These are phyloP conservation scores for Tulasnella sp. DNA, from an alignment of 768 basidiomycete species.

Conservation along the genomic window DNA sequence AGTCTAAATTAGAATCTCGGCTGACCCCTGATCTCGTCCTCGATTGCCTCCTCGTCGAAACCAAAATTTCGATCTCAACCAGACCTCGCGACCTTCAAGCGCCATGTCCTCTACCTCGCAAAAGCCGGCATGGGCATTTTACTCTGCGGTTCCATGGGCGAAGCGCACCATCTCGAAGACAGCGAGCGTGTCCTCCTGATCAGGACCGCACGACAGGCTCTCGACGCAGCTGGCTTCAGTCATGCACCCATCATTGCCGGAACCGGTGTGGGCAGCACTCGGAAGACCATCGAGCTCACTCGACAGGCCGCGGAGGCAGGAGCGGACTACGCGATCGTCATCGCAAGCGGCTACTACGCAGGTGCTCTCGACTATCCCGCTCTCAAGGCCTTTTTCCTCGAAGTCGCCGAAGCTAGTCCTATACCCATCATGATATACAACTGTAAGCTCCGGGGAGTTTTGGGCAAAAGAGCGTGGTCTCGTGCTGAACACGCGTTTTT, in stretches of 20 bases:
- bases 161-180: conserved; percentile 70
- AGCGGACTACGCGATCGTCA: conserved; percentile 83
- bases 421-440: conserved; percentile 89
- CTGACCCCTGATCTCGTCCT: conserved; percentile 11
- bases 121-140: conserved; percentile 66
- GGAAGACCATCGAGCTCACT: conserved; percentile 72
- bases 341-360: conserved; percentile 83
- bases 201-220: conserved; percentile 60
- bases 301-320: conserved; percentile 78
- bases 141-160: conserved; percentile 80
- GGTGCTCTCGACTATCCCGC: conserved; percentile 68
- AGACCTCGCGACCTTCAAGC: conserved; percentile 67
- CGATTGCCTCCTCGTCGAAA: conserved; percentile 6
- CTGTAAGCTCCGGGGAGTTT: conserved; percentile 48
- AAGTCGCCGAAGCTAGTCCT: conserved; percentile 73
- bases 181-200: conserved; percentile 64
- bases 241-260: conserved; percentile 72
- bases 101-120: conserved; percentile 62
- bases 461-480: background rate
- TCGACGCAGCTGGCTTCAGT: conserved; percentile 61
- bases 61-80: background rate
- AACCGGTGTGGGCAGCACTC: conserved; percentile 77
- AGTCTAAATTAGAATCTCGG: conserved; percentile 1
- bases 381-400: conserved; percentile 72
- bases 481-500: background rate